Conservation (phyloP, 1,284 basidiomycete species). For the Cutaneotrichosporon sp. region DNA sequence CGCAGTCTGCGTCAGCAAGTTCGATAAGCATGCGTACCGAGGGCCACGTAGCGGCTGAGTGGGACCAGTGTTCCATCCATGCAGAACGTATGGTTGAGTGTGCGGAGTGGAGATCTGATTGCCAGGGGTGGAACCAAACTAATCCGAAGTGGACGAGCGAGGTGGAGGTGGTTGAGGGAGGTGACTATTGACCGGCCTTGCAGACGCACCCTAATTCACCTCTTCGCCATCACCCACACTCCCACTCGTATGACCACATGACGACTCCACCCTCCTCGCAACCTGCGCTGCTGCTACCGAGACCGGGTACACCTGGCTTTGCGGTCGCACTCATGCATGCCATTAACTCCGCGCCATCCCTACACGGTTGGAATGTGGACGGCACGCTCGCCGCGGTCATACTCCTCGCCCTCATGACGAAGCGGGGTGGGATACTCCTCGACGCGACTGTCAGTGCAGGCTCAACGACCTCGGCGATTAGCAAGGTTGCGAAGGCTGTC, state of each 20-base stretch:
- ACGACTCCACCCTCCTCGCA: background rate
- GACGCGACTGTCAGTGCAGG: slow-evolving; percentile 17
- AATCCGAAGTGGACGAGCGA: background rate
- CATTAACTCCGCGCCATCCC: background rate
- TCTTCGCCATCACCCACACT: background rate
- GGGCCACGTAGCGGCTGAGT: slow-evolving; percentile 31
- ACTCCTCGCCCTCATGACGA: slow-evolving; percentile 30
- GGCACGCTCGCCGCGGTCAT: slow-evolving; percentile 31
- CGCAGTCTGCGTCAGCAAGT: slow-evolving; percentile 32
- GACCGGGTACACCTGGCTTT: slow-evolving; percentile 9
- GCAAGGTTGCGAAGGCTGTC: background rate
- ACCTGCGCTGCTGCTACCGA: slow-evolving; percentile 4
- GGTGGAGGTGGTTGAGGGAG: no score
- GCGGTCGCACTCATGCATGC: slow-evolving; percentile 8
- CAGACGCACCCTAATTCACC: no score
- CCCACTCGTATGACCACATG: background rate
- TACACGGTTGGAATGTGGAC: slow-evolving; percentile 28
- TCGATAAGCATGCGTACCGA: slow-evolving; percentile 20
- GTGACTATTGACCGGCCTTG: no score
- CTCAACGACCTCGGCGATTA: background rate
- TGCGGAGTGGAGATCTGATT: no score
- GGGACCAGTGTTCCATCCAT: background rate
- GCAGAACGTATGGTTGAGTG: no score
- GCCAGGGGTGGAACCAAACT: no score
- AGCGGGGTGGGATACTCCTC: slow-evolving; percentile 34